Percentiles rank a stretch among this genome's conserved stretches.
Evolutionary conservation across 345 rosid species (phyloP).

Genomic region (Moricandia moricandioides): DNA sequence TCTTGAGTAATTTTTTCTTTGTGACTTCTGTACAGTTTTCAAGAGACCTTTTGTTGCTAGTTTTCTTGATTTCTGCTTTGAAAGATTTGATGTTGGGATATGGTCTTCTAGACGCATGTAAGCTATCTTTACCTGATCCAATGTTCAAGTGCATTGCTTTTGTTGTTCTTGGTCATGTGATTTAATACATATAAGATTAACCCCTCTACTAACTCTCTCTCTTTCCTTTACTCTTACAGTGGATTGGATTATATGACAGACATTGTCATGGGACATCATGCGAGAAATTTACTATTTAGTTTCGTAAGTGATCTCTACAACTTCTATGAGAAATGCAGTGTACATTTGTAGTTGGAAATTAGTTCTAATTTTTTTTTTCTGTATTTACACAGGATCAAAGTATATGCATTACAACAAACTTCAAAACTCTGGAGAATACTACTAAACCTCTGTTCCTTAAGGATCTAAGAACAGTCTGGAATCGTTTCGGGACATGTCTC

Average conservation of each 20-base stretch:
- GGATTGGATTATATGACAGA: constrained; percentile 30
- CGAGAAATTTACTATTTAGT: constrained; percentile 22
- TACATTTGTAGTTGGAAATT: background rate
- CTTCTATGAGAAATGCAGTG: background rate
- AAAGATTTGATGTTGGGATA: constrained; percentile 73
- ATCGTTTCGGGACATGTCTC: constrained; percentile 41
- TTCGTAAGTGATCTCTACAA: constrained; percentile 28
- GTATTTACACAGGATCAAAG: constrained; percentile 48
- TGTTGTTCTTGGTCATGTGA: background rate
- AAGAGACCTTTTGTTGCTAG: constrained; percentile 64
- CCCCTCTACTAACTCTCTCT: background rate
- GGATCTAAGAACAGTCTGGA: constrained; percentile 69
- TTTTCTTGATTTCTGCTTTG: constrained; percentile 75
- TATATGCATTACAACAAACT: constrained; percentile 55
- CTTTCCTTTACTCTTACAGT: constrained; percentile 11
- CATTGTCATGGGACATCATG: constrained; percentile 17
- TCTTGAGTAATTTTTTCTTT: constrained; percentile 4
- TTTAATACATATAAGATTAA: background rate
- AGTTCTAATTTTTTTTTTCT: background rate
- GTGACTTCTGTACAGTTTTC: constrained; percentile 51
- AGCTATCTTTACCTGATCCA: constrained; percentile 17
- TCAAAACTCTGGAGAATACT: constrained; percentile 50
- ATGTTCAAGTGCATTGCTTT: constrained; percentile 1
- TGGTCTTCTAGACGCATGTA: constrained; percentile 88
- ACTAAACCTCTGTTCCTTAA: constrained; percentile 72